Base-by-base conservation (phyloP, 176 grass and related monocot species). In the Oropetium thomaeum region DNA sequence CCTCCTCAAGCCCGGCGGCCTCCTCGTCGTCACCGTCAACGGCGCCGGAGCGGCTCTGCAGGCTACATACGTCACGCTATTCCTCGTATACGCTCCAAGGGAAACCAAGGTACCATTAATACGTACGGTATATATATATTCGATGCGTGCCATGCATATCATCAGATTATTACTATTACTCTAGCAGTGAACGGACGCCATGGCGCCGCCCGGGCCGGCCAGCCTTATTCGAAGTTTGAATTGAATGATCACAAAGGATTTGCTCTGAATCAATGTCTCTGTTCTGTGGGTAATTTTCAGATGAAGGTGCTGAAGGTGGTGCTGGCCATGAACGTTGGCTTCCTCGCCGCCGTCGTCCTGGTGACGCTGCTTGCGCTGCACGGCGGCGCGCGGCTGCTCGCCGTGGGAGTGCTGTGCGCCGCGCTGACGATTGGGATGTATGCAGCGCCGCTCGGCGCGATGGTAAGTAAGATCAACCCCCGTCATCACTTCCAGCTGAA, bases 11-110 rank as follows among this genome's bases (percentile, higher is more conserved):
- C 93, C 90, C 17, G 45, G 61, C 16, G 93, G 79, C 25, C 74
- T 93, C 84, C 90, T 97, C 81, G 35, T 88, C 84, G 42, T 90
- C 75, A 97, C 93, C 23, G 90, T 97, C 69, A 97, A 97, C 47
- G 82, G 72, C 74, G 75, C 79, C 51, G 93, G 90, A 30, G 48
- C 74, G 14, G 55, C 62, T 7, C 66, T 97, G 7, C 57, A 93
- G 82, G 68, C 87, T n/a, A 32, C 67, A 76, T 97, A 90, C 28
- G 85, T 97, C 71, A 27, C 68, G 20, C 74, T 97, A 22, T 97
- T 72, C 75, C 87, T 93, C 79, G 7, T 49, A 39, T 90, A 89
- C 59, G 87, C 87, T 17, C 85, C 92, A 1, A 89, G 27, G 29
- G 67, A 84, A 31, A 86, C 79, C 34, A 91, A 78, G 85, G 82